Evolutionary conservation across 768 basidiomycete genomes (phyloP).

Genomic region (Lentinus tigrinus): DNA sequence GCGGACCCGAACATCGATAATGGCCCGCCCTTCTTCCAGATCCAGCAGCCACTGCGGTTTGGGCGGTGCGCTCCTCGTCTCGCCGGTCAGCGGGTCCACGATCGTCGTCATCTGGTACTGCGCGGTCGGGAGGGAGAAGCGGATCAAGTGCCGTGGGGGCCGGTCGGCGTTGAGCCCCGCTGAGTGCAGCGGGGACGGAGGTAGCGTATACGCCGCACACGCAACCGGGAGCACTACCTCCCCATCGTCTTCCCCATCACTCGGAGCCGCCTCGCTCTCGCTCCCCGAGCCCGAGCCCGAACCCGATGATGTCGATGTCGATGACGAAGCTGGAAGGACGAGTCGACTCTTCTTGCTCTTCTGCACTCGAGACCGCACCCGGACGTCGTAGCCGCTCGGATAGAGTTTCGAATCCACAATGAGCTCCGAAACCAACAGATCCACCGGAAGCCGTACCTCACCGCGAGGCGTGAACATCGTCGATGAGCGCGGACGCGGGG

Average conservation of each 20-base stretch:
- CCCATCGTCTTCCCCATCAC: conserved; percentile 1
- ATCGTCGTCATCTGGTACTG: conserved; percentile 76
- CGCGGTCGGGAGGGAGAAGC: conserved; percentile 79
- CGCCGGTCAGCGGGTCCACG: conserved; percentile 78
- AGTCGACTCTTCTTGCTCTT: conserved; percentile 35
- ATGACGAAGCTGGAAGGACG: conserved; percentile 29
- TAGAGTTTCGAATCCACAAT: conserved; percentile 82
- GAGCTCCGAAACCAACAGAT: conserved; percentile 76
- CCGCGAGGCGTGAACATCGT: conserved; percentile 64
- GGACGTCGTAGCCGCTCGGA: conserved; percentile 68
- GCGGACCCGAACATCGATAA: conserved; percentile 56
- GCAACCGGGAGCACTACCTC: conserved; percentile 47
- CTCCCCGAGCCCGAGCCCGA: too few species aligned
- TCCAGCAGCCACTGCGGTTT: conserved; percentile 74
- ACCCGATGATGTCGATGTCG: conserved; percentile 11
- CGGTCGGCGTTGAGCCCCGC: conserved; percentile 55
- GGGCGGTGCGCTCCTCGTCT: conserved; percentile 53
- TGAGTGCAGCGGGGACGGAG: conserved; percentile 79
- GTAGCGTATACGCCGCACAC: conserved; percentile 70
- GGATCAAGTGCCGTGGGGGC: conserved; percentile 69
- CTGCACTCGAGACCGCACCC: conserved; percentile 43
- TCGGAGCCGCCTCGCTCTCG: background rate
- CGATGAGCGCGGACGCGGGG: conserved; percentile 30
- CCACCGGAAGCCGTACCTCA: conserved; percentile 58
- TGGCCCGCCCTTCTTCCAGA: conserved; percentile 57